Percentiles rank a stretch among this genome's conserved stretches.
Evolutionary conservation across 2,329 filamentous ascomycete species (phyloP).

Genomic region (Bretziella fagacearum): DNA sequence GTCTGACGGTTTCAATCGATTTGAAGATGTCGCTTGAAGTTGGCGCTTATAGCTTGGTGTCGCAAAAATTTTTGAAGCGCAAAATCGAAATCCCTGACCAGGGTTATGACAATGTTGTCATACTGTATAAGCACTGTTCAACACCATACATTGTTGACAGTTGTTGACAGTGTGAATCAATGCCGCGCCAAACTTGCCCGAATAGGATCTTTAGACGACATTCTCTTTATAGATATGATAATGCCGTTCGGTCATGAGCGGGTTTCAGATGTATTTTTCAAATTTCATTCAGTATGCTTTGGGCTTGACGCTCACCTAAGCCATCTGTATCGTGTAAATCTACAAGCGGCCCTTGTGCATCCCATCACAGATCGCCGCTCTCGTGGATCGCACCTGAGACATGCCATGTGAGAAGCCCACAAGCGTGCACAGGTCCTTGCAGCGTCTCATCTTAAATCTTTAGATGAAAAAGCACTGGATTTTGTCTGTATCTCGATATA

Average conservation of each 20-base stretch:
- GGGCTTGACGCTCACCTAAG: background rate
- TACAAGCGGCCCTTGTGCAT: no score
- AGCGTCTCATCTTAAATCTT: no score
- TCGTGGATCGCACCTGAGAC: background rate
- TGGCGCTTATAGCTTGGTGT: slow-evolving; percentile 2
- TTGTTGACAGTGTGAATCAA: no score
- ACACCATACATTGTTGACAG: background rate
- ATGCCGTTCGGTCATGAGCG: background rate
- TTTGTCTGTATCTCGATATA: no score
- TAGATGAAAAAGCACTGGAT: no score
- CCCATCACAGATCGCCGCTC: background rate
- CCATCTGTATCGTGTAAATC: background rate
- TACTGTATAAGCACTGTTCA: background rate
- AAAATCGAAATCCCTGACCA: background rate
- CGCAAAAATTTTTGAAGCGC: slow-evolving; percentile 13
- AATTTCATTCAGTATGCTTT: no score
- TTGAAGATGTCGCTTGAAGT: background rate
- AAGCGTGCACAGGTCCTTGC: no score
- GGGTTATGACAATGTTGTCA: background rate
- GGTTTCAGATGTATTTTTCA: background rate
- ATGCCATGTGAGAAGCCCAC: background rate
- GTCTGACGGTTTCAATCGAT: background rate
- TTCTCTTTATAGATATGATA: background rate
- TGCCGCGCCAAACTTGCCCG: background rate
- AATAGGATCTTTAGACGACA: background rate